Evolutionary conservation across 805 yeast genomes (phyloP), one percentile per base, ranked within the genome.

Genomic region (Millerozyma acaciae): DNA sequence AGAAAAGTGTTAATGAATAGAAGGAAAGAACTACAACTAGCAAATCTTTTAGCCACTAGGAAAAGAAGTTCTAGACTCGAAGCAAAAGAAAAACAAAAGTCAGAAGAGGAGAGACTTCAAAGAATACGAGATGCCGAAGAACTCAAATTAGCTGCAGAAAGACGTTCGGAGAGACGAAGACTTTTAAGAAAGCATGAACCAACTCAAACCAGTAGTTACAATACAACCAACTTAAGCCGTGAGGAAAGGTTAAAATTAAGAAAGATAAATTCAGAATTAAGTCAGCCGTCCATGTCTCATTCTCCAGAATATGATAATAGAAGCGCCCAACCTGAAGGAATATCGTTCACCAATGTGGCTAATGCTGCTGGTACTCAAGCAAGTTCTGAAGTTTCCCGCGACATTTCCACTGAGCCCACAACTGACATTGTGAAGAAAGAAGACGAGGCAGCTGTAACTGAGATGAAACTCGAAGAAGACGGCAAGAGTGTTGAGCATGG

Each of bases 1-100:
- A 61, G 85, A 42, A 73, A 68, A 45, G 70, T 68, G 38, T 61
- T 77, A 12, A 51, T 71, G 18, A 75, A 74, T 41, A 63, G 83
- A 45, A 74, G 70, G 44, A 79, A 76, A 50, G 85, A 80, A 35
- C 69, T 74, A 28, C 79, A 82, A 42, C 67, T 84, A 70, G 75
- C 74, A 30, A 73, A 71, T 15, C 53, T 84, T 34, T 57, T 84
- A 48, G 78, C 78, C 4, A 75, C 83, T 36, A 69, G 93, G 47
- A 84, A 84, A 47, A 68, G 86, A 43, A 83, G 90, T 0, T 76
- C 87, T 2, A 70, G 93, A 55, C 55, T 84, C 27, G 84, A 80
- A 44, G 83, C 82, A 13, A 78, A 75, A 47, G 78, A 75, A 40
- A 60, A 57, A 39, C 69, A 60, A 32, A 65, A 53, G 35, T 61